These are phyloP conservation scores for Clitopilus hobsonii DNA, from an alignment of 768 basidiomycete genomes.

Conservation along the genomic window DNA sequence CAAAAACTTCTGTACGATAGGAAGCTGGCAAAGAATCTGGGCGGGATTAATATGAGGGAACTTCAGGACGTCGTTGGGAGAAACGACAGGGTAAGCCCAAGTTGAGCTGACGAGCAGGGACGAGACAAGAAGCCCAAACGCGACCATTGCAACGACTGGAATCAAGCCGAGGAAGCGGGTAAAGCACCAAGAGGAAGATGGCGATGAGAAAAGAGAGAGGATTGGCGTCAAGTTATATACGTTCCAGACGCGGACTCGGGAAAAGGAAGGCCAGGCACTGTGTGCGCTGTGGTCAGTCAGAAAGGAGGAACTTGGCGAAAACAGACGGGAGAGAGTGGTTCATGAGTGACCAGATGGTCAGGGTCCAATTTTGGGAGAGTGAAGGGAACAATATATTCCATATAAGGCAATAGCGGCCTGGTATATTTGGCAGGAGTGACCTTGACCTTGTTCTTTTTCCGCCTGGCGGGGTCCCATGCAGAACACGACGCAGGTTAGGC, in stretches of 20 bases:
- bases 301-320: constrained; percentile 6
- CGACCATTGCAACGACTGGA: constrained; percentile 24
- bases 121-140: constrained; percentile 25
- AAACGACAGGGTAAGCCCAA: constrained; percentile 24
- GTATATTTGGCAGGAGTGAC: background rate
- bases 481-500: background rate
- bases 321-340: constrained; percentile 3
- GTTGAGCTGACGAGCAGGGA: constrained; percentile 23
- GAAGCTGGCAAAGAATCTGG: constrained; percentile 42
- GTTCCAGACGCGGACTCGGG: constrained; percentile 1
- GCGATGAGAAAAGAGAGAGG: constrained; percentile 13
- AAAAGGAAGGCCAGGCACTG: constrained; percentile 12
- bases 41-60: constrained; percentile 32
- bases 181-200: constrained; percentile 14
- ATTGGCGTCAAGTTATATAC: constrained; percentile 13
- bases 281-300: constrained; percentile 7
- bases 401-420: constrained; percentile 11
- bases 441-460: background rate
- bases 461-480: background rate
- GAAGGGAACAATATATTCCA: constrained; percentile 17
- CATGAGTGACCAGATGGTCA: constrained; percentile 7
- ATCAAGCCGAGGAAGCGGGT: constrained; percentile 1
- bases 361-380: constrained; percentile 6
- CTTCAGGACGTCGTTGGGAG: constrained; percentile 13
- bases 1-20: constrained; percentile 34